Evolutionary conservation across 345 rosid genomes (phyloP), one percentile per base, ranked within the genome.

Genomic region (Eucalyptus regnans): DNA sequence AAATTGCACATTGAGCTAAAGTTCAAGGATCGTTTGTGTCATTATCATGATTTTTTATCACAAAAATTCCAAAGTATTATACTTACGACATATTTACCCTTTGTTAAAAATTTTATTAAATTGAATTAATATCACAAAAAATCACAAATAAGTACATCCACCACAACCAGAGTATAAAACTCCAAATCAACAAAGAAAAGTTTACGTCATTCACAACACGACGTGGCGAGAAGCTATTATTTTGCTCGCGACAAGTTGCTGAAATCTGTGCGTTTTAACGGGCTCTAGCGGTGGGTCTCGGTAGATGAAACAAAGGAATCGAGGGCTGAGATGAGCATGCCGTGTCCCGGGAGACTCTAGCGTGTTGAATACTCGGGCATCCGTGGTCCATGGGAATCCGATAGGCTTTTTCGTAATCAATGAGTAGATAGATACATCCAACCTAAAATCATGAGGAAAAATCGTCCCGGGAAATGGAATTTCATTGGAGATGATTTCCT

Each of bases 21-120:
- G 0, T 52, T 52, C 0, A 3, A 0, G 0, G 1, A 52, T 52
- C 1, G 4, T 18, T 52, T 52, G 0, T 18, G 58, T 1, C 25
- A 0, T 52, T 52, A 52, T 52, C 1, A 0, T 52, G 0, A 52
- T 20, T 20, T 52, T 52, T 52, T 52, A 52, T 52, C 2, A 20
- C 4, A 20, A 7, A 18, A 52, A 52, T 2, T 20, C 1, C 2
- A 18, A 20, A 18, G 1, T 1, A 1, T 52, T 52, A 52, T 20
- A 52, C 18, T 52, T 52, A 0, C 8, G 10, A 20, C 4, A 52
- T 3, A 52, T 18, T 52, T 18, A 3, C 0, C 0, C 0, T 52
- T 0, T 18, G 20, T 20, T 52, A 52, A 52, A 20, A 52, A 20
- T 52, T 52, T 52, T 52, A 20, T 52, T 20, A 52, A 18, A 52